Percentiles rank a stretch among this genome's conserved stretches.
Evolutionary conservation across 371 early-diverging fungal species (phyloP).

Genomic region (Apophysomyces ossiformis): DNA sequence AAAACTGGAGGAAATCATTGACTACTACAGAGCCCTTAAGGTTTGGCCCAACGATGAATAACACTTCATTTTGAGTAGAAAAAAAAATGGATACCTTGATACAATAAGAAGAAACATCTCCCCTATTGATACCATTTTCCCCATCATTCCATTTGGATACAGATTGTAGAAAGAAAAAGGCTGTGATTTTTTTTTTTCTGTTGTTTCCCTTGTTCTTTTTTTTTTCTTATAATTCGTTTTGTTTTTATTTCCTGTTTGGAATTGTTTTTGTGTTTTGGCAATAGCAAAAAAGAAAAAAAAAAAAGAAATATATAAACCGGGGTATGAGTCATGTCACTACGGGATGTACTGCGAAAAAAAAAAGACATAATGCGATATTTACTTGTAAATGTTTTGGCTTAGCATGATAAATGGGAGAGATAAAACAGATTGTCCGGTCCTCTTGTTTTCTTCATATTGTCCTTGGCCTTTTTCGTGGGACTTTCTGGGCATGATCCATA

Average conservation of each 20-base stretch:
- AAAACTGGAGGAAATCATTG: constrained; percentile 70
- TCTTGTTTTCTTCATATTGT: neutral
- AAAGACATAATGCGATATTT: too few species aligned
- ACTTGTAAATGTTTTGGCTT: too few species aligned
- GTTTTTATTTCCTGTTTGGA: too few species aligned
- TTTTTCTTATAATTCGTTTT: too few species aligned
- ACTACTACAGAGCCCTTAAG: constrained; percentile 60
- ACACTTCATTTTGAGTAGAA: neutral
- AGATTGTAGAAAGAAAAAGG: too few species aligned
- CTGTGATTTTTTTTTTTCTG: too few species aligned
- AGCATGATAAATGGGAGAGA: neutral
- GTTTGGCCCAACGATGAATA: constrained; percentile 70
- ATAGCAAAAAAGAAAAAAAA: too few species aligned
- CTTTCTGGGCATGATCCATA: constrained; percentile 42
- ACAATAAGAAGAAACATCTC: neutral
- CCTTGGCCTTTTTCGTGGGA: constrained; percentile 6
- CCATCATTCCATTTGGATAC: neutral
- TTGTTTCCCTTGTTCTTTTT: too few species aligned
- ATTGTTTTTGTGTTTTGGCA: too few species aligned
- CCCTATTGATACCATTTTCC: neutral
- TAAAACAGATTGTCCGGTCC: neutral
- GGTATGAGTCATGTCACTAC: too few species aligned
- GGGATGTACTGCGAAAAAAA: too few species aligned
- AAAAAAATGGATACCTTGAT: neutral
- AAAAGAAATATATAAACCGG: too few species aligned